Evolutionary conservation across 2,329 filamentous ascomycete genomes (phyloP).

Genomic region (Ceratocystis alfenasii): DNA sequence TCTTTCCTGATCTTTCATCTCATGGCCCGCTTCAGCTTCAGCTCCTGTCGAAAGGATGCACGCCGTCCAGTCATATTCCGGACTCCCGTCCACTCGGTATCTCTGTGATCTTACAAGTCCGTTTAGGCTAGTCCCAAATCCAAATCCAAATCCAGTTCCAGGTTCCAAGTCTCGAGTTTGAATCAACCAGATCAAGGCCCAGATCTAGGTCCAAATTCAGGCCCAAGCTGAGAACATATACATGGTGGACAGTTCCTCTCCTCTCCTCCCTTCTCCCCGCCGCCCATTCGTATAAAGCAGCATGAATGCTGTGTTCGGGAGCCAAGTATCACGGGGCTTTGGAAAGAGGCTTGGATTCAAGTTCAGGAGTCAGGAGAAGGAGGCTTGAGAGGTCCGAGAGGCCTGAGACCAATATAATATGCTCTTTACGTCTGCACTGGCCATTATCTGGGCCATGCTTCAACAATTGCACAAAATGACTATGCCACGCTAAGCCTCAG

Average conservation of each 20-base stretch:
- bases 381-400: slow-evolving; percentile 9
- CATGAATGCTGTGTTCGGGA: background rate
- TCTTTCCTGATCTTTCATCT: background rate
- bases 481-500: slow-evolving; percentile 10
- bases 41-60: slow-evolving; percentile 1
- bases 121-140: slow-evolving; percentile 5
- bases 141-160: background rate
- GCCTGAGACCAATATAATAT: slow-evolving; percentile 6
- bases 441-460: slow-evolving; percentile 1
- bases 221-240: background rate
- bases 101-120: slow-evolving; percentile 1
- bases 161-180: background rate
- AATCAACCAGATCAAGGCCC: background rate
- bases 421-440: slow-evolving; percentile 5
- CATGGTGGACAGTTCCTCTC: background rate
- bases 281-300: background rate
- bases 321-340: background rate
- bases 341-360: slow-evolving; percentile 2
- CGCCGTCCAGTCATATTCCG: slow-evolving; percentile 5
- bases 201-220: background rate
- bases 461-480: background rate
- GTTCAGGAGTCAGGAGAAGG: slow-evolving; percentile 10
- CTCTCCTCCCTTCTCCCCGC: background rate
- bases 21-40: slow-evolving; percentile 3
- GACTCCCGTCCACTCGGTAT: slow-evolving; percentile 4